Evolutionary conservation across 1,139 yeast genomes (phyloP).

Genomic region (Scheffersomyces titani): DNA sequence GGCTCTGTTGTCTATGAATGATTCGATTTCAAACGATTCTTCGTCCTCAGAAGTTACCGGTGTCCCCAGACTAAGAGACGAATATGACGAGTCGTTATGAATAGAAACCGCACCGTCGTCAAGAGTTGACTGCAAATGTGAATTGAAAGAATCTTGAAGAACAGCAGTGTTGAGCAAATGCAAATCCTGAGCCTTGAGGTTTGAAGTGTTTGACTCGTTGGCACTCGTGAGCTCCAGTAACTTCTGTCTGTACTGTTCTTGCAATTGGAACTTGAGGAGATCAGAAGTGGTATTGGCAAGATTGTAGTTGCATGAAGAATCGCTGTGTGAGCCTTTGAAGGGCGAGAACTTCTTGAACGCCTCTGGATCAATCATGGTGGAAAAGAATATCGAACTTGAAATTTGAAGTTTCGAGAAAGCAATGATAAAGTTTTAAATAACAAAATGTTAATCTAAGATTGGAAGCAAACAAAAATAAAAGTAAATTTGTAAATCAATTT

Average conservation of each 20-base stretch:
- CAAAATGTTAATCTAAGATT: background rate
- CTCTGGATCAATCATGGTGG: slow-evolving; percentile 35
- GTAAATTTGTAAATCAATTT: background rate
- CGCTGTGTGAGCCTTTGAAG: slow-evolving; percentile 34
- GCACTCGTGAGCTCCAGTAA: slow-evolving; percentile 22
- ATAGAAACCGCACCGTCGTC: slow-evolving; percentile 28
- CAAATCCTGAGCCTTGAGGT: slow-evolving; percentile 11
- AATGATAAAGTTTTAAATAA: background rate
- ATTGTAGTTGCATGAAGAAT: slow-evolving; percentile 24
- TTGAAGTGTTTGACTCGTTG: slow-evolving; percentile 5
- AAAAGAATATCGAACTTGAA: background rate
- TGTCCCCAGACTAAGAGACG: slow-evolving; percentile 16
- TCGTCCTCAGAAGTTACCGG: slow-evolving; percentile 11
- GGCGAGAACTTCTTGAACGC: slow-evolving; percentile 40
- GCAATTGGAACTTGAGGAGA: slow-evolving; percentile 45
- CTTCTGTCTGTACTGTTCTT: slow-evolving; percentile 39
- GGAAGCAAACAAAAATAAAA: background rate
- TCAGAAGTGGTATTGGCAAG: slow-evolving; percentile 44
- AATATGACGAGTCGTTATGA: slow-evolving; percentile 9
- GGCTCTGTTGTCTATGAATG: slow-evolving; percentile 16
- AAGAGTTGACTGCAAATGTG: slow-evolving; percentile 35
- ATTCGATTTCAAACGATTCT: slow-evolving; percentile 18
- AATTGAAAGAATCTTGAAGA: slow-evolving; percentile 36
- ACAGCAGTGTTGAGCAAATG: slow-evolving; percentile 22
- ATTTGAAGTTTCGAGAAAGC: background rate